A percentile compares a stretch with the other conserved stretches of the same genome.
phyloP scores from a whole-genome alignment of 192 early-diverging fungal species.

The Podila epigama region DNA sequence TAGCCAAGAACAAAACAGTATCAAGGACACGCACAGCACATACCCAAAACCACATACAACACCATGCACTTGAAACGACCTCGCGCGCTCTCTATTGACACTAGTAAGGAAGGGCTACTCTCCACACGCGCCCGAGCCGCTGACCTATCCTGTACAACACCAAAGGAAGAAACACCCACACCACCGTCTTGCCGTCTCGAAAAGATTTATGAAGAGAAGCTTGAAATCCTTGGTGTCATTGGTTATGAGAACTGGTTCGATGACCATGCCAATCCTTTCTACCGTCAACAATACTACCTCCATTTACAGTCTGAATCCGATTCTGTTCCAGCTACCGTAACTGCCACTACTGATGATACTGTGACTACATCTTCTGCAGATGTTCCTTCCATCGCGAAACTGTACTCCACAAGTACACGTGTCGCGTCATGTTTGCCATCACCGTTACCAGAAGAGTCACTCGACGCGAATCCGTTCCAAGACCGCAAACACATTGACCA shows the following conservation, averaged over 20 bases:
- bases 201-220: slow-evolving; percentile 41
- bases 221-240: slow-evolving; percentile 19
- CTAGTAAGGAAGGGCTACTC: slow-evolving; percentile 32
- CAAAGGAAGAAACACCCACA: slow-evolving; percentile 16
- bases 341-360: background rate
- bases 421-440: too few relatives aligned
- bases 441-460: too few relatives aligned
- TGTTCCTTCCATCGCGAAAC: background rate
- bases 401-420: too few relatives aligned
- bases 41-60: background rate
- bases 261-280: slow-evolving; percentile 34
- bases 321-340: background rate
- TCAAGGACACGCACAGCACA: background rate
- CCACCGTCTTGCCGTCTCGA: slow-evolving; percentile 32
- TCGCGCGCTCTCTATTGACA: slow-evolving; percentile 25
- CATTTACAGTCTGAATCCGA: background rate
- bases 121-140: slow-evolving; percentile 3
- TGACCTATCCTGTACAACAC: too few relatives aligned
- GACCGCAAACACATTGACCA: too few relatives aligned
- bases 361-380: background rate
- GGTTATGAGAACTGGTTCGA: slow-evolving; percentile 40
- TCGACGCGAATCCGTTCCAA: background rate
- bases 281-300: background rate
- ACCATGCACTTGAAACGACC: slow-evolving; percentile 1
- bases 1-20: background rate